Evolutionary conservation across 352 stramenopile genomes (phyloP).

Genomic region (Globisporangium splendens): DNA sequence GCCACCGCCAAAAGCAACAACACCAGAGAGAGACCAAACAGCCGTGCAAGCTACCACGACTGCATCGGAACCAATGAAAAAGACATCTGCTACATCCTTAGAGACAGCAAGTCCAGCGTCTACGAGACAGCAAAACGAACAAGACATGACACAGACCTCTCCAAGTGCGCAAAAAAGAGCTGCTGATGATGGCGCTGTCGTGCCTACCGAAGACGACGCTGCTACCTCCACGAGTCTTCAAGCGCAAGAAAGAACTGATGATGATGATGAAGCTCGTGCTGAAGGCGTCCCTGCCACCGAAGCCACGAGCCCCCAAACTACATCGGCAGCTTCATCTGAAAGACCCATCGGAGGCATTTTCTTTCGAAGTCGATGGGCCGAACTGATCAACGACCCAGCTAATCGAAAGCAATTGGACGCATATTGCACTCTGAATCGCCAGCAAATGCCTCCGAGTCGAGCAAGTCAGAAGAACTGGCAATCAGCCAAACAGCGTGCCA

Average conservation of each 20-base stretch:
- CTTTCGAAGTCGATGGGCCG: constrained; percentile 12
- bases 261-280: background rate
- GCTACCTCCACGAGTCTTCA: too few species aligned
- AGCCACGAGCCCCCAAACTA: background rate
- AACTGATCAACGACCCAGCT: constrained; percentile 7
- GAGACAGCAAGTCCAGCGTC: background rate
- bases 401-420: constrained; percentile 4
- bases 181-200: too few species aligned
- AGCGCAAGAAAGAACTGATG: background rate
- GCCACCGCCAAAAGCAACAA: background rate
- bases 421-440: constrained; percentile 6
- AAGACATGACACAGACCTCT: background rate
- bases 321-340: background rate
- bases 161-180: background rate
- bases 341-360: background rate
- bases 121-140: background rate
- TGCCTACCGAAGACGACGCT: too few species aligned
- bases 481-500: background rate
- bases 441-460: background rate
- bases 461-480: background rate
- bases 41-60: background rate
- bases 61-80: background rate
- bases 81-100: background rate
- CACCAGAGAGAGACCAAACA: background rate
- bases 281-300: background rate